phyloP scores from a whole-genome alignment of 1,139 yeast species.

The Arxiozyma bovina region DNA sequence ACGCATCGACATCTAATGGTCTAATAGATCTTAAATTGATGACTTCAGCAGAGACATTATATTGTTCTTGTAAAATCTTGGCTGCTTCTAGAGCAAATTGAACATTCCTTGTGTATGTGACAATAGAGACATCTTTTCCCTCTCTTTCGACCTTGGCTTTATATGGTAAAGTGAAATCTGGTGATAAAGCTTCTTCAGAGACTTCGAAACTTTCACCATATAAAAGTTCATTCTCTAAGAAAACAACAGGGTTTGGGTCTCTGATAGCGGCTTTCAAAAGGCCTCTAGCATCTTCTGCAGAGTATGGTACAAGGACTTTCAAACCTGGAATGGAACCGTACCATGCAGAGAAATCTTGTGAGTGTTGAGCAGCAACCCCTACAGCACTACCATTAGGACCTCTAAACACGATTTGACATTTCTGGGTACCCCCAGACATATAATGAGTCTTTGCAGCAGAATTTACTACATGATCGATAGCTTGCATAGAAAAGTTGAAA shows the following conservation, averaged over 20 bases:
- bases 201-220: constrained; percentile 90
- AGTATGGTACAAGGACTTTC: constrained; percentile 90
- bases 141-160: constrained; percentile 90
- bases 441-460: constrained; percentile 98
- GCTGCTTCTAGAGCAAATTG: constrained; percentile 85
- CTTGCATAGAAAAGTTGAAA: constrained; percentile 98
- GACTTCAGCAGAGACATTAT: constrained; percentile 88
- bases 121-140: constrained; percentile 85
- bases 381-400: constrained; percentile 99
- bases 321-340: constrained; percentile 97
- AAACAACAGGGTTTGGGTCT: constrained; percentile 96
- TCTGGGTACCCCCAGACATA: constrained; percentile 99
- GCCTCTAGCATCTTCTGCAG: constrained; percentile 95
- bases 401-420: constrained; percentile 93
- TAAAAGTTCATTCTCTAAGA: constrained; percentile 89
- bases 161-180: constrained; percentile 86
- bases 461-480: constrained; percentile 95
- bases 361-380: constrained; percentile 99
- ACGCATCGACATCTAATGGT: constrained; percentile 87
- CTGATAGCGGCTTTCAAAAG: constrained; percentile 91
- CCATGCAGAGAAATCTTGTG: constrained; percentile 97
- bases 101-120: constrained; percentile 88
- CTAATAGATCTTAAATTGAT: constrained; percentile 92
- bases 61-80: constrained; percentile 67
- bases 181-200: constrained; percentile 77